Evolutionary conservation across 768 basidiomycete species (phyloP).

Genomic region (Suillus placidus): DNA sequence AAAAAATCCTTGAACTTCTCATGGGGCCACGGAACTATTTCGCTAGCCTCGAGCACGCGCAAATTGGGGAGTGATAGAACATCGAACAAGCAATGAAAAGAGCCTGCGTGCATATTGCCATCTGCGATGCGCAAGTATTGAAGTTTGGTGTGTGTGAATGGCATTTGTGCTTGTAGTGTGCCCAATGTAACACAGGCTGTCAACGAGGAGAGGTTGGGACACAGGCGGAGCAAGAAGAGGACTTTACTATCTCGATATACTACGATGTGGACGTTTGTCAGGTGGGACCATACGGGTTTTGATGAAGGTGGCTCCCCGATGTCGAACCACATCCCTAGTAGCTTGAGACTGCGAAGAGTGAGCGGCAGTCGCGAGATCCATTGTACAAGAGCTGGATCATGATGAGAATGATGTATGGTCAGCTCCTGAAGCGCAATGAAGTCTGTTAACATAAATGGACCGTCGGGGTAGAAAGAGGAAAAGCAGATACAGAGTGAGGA

Average conservation of each 20-base stretch:
- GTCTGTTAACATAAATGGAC: background rate
- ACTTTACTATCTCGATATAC: too few species aligned
- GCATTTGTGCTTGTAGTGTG: too few species aligned
- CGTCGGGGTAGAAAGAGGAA: too few species aligned
- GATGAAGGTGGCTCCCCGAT: background rate
- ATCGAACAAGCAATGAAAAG: background rate
- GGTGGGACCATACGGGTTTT: background rate
- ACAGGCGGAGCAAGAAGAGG: background rate
- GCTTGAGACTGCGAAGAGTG: background rate
- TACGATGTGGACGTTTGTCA: background rate
- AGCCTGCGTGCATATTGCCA: fast-evolving
- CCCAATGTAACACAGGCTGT: fast-evolving
- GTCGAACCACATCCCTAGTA: background rate
- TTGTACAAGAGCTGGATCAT: background rate
- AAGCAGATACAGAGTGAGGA: background rate
- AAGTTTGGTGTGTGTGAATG: background rate
- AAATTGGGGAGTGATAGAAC: background rate
- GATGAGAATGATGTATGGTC: background rate
- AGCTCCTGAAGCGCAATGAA: background rate
- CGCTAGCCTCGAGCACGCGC: background rate
- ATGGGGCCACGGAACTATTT: background rate
- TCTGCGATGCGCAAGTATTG: background rate
- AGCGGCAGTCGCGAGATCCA: background rate
- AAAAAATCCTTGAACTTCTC: background rate
- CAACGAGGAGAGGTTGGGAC: background rate